Percentiles rank a stretch among this genome's conserved stretches.
Evolutionary conservation across 192 early-diverging fungal genomes (phyloP).

Genomic region (Linnemannia zychae): DNA sequence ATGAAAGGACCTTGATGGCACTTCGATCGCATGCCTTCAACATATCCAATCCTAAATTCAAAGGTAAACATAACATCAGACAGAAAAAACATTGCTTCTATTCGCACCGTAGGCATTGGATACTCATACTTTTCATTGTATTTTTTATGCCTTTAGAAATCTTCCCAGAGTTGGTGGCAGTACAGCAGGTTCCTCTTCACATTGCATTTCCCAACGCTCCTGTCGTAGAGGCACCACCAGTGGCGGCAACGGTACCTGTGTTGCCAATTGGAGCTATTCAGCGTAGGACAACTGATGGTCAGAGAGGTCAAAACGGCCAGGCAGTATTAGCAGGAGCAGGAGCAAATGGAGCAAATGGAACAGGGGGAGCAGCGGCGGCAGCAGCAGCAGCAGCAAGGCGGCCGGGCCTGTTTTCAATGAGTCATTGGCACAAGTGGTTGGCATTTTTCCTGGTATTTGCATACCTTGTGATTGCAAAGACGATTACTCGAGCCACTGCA

Average conservation of each 20-base stretch:
- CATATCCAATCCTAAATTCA: constrained; percentile 78
- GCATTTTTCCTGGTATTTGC: constrained; percentile 69
- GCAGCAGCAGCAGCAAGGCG: constrained; percentile 36
- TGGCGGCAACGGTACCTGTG: neutral
- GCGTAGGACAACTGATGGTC: constrained; percentile 9
- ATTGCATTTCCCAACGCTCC: constrained; percentile 58
- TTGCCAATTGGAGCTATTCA: constrained; percentile 13
- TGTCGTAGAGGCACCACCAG: constrained; percentile 36
- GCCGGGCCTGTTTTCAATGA: constrained; percentile 50
- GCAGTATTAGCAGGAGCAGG: constrained; percentile 8
- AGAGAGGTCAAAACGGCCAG: neutral
- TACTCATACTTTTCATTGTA: neutral
- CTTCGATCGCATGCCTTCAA: constrained; percentile 87
- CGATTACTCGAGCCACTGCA: constrained; percentile 52
- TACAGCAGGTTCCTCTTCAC: constrained; percentile 60
- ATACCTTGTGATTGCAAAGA: constrained; percentile 67
- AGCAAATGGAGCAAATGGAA: constrained; percentile 7
- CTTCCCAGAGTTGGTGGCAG: constrained; percentile 88
- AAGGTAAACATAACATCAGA: constrained; percentile 64
- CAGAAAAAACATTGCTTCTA: neutral
- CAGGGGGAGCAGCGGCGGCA: constrained; percentile 34
- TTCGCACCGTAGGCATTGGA: neutral
- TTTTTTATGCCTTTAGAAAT: constrained; percentile 62
- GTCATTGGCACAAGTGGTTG: constrained; percentile 70
- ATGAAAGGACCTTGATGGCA: constrained; percentile 86